phyloP scores from a whole-genome alignment of 2,329 filamentous ascomycete species.

The Colletotrichum musae region DNA sequence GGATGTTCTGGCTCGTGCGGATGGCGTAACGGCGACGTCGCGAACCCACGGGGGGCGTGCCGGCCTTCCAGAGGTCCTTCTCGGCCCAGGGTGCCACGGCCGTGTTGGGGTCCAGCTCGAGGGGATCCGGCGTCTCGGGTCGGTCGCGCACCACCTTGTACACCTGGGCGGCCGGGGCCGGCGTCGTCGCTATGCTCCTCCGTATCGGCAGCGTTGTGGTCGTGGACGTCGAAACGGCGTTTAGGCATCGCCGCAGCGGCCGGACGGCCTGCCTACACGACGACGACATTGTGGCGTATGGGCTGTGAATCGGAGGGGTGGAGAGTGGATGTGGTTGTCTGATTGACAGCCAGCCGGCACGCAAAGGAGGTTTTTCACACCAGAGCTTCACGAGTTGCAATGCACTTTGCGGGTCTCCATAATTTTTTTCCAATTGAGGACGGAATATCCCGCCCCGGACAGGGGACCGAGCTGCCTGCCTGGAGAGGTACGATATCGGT shows the following conservation, averaged over 20 bases:
- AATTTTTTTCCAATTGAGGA: slow-evolving; percentile 40
- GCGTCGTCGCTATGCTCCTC: slow-evolving; percentile 49
- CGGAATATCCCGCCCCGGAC: slow-evolving; percentile 40
- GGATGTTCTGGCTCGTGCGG: slow-evolving; percentile 75
- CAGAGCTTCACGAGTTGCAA: slow-evolving; percentile 31
- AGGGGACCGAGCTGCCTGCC: slow-evolving; percentile 25
- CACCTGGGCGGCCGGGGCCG: slow-evolving; percentile 50
- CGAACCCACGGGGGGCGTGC: slow-evolving; percentile 83
- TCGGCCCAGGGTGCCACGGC: slow-evolving; percentile 76
- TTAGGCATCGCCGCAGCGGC: slow-evolving; percentile 69
- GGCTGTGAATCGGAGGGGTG: slow-evolving; percentile 21
- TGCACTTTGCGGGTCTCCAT: slow-evolving; percentile 37
- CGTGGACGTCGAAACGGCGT: slow-evolving; percentile 52
- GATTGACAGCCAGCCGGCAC: slow-evolving; percentile 1
- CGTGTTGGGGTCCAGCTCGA: slow-evolving; percentile 75
- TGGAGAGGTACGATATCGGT: neutral
- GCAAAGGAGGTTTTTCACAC: slow-evolving; percentile 31
- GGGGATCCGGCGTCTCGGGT: slow-evolving; percentile 48
- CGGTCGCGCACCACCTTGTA: slow-evolving; percentile 42
- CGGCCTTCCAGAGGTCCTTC: slow-evolving; percentile 76
- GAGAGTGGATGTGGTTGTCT: slow-evolving; percentile 12
- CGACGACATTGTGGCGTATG: slow-evolving; percentile 62
- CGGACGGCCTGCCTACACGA: slow-evolving; percentile 71
- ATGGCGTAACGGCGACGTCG: slow-evolving; percentile 85
- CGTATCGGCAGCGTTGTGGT: slow-evolving; percentile 47